Conservation (phyloP, 192 early-diverging fungal species). For the Borealophlyctis nickersoniae region DNA sequence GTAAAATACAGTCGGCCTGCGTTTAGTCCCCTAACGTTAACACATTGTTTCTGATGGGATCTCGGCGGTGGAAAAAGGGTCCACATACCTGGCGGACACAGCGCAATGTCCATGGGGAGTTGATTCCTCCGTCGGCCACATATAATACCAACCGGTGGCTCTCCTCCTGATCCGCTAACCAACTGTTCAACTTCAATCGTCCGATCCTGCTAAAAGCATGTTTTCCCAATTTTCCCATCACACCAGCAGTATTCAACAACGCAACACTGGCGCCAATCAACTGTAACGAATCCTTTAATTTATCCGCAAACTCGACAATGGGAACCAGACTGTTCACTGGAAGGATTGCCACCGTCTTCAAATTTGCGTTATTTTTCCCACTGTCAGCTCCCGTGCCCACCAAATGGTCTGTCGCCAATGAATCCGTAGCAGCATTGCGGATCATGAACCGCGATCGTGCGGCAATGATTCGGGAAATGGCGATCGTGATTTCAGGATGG, state of each 20-base stretch:
- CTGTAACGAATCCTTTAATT: constrained; percentile 70
- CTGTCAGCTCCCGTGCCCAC: constrained; percentile 13
- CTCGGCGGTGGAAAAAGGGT: neutral
- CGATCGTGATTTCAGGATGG: constrained; percentile 89
- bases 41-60: no score
- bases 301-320: constrained; percentile 81
- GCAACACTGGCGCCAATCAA: constrained; percentile 67
- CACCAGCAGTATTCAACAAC: constrained; percentile 76
- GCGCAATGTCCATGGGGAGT: constrained; percentile 89
- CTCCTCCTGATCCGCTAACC: constrained; percentile 95
- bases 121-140: constrained; percentile 89
- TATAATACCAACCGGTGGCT: constrained; percentile 83
- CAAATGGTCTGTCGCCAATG: neutral
- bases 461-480: constrained; percentile 88
- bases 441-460: constrained; percentile 37
- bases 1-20: constrained; percentile 89
- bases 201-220: constrained; percentile 91
- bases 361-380: constrained; percentile 78
- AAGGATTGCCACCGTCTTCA: constrained; percentile 91
- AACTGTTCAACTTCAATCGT: constrained; percentile 84
- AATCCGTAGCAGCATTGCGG: neutral
- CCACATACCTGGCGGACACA: constrained; percentile 78
- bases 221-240: constrained; percentile 78
- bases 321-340: constrained; percentile 82
- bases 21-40: no score